A percentile compares a stretch with the other conserved stretches of the same genome.
Conservation (phyloP, 257 asterid genomes). For the Przewalskia tangutica region DNA sequence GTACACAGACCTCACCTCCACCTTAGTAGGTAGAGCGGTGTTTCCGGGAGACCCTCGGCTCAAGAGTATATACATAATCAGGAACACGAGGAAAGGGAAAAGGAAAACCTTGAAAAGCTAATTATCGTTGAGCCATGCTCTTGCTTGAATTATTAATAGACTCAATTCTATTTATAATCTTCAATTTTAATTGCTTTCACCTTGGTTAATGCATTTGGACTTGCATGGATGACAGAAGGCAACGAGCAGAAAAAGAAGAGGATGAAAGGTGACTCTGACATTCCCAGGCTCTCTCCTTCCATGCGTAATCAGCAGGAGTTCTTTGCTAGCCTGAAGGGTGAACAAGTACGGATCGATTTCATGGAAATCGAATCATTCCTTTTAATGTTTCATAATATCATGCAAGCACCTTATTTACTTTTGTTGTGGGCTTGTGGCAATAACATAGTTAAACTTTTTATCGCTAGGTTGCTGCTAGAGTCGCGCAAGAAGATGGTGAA, state of each 20-base stretch:
- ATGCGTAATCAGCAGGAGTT: conserved; percentile 64
- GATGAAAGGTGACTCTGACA: conserved; percentile 72
- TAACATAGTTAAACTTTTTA: neutral
- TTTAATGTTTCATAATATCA: neutral
- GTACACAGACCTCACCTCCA: no score
- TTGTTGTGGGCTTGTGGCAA: neutral
- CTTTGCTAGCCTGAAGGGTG: conserved; percentile 84
- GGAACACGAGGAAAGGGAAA: neutral
- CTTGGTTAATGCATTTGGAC: conserved; percentile 5
- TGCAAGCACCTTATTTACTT: neutral
- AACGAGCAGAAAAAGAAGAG: conserved; percentile 82
- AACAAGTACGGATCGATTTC: conserved; percentile 50
- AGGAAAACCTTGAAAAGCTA: neutral
- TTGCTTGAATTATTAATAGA: neutral
- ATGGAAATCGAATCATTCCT: neutral
- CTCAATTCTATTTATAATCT: neutral
- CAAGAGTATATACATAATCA: neutral
- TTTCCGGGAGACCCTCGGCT: no score
- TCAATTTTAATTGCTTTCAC: neutral
- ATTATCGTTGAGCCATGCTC: neutral
- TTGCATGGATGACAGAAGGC: conserved; percentile 49
- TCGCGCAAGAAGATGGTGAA: conserved; percentile 72
- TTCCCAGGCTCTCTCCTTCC: conserved; percentile 50
- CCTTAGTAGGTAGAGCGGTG: no score
- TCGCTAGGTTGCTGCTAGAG: conserved; percentile 88